Percentiles rank a stretch among this genome's conserved stretches.
These are phyloP conservation scores for Mycothermus thermophilus DNA, from an alignment of 495 filamentous ascomycete species.

Conservation along the genomic window DNA sequence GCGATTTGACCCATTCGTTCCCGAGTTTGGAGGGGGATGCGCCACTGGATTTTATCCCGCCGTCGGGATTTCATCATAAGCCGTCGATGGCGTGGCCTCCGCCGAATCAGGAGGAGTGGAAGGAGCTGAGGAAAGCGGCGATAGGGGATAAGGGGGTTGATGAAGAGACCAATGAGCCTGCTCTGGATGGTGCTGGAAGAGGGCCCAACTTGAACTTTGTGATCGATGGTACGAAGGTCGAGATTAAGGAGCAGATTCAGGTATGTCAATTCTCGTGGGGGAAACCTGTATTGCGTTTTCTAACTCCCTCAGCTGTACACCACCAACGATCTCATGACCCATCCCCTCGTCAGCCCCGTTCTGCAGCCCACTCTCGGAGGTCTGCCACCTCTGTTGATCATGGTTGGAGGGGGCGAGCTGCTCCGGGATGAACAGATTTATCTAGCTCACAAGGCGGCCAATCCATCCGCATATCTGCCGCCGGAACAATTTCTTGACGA, in stretches of 20 bases:
- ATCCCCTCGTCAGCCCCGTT: constrained; percentile 81
- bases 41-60: constrained; percentile 72
- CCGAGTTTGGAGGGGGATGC: constrained; percentile 67
- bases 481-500: constrained; percentile 51
- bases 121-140: constrained; percentile 25
- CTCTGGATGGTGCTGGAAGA: constrained; percentile 16
- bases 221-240: constrained; percentile 53
- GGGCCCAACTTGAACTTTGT: constrained; percentile 42
- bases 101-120: constrained; percentile 57
- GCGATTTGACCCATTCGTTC: constrained; percentile 86
- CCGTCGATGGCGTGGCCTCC: constrained; percentile 86
- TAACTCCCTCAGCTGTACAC: constrained; percentile 81
- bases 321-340: constrained; percentile 69
- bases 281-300: too few relatives aligned
- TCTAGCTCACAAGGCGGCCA: constrained; percentile 81
- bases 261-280: too few relatives aligned
- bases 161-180: background rate
- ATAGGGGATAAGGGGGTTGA: constrained; percentile 12
- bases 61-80: constrained; percentile 71
- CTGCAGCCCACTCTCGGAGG: constrained; percentile 79
- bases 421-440: constrained; percentile 92
- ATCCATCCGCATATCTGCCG: constrained; percentile 60
- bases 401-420: constrained; percentile 77
- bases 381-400: constrained; percentile 70
- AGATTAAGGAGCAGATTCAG: constrained; percentile 86